Evolutionary conservation across 75 land plant genomes (phyloP).

Genomic region (Sequoiadendron giganteum): DNA sequence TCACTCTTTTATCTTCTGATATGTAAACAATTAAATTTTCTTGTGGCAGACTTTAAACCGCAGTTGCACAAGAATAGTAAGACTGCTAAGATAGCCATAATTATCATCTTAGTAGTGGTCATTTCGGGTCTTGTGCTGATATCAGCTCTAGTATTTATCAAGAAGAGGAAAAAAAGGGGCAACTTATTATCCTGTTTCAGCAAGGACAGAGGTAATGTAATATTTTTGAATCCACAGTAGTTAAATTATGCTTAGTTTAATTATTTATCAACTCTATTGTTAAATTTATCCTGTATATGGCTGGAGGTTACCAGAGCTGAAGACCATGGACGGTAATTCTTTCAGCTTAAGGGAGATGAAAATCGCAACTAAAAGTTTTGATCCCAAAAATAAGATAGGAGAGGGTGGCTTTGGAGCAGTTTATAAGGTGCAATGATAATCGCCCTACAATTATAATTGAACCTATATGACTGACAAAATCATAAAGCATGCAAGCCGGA

Average conservation of each 20-base stretch:
- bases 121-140: neutral
- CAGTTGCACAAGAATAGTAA: neutral
- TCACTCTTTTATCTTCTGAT: neutral
- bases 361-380: slow-evolving; percentile 45
- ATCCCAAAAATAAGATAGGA: slow-evolving; percentile 48
- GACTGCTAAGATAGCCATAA: neutral
- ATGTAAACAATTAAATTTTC: neutral
- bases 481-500: neutral
- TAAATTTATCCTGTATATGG: neutral
- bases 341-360: slow-evolving; percentile 34
- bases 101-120: neutral
- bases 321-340: neutral
- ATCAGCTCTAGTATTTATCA: neutral
- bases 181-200: neutral
- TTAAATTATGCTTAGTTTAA: neutral
- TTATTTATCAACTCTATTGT: neutral
- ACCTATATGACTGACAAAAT: neutral
- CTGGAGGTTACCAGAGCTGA: neutral
- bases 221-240: neutral
- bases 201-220: neutral
- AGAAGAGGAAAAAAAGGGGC: neutral
- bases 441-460: neutral
- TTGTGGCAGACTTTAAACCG: neutral
- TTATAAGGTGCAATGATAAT: slow-evolving; percentile 39
- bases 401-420: slow-evolving; percentile 65